Percentiles rank a stretch among this genome's conserved stretches.
These are phyloP conservation scores for Apiotrichum montevideense DNA, from an alignment of 1,284 basidiomycete species.

Conservation along the genomic window DNA sequence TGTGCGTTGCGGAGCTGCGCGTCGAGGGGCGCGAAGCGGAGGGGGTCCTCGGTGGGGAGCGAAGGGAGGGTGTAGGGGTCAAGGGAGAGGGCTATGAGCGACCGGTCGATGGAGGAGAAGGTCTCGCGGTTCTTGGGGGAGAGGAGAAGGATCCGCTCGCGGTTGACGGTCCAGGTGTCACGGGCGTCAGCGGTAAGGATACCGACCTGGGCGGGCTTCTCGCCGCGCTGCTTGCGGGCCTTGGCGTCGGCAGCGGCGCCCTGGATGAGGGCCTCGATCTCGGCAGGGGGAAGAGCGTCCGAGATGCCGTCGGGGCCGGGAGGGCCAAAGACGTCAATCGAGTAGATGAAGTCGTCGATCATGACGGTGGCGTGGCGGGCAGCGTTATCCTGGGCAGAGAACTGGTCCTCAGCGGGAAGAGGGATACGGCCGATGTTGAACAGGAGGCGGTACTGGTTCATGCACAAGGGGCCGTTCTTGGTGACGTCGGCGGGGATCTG, in stretches of 20 bases:
- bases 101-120: constrained; percentile 61
- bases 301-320: constrained; percentile 44
- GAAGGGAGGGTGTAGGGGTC: constrained; percentile 51
- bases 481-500: constrained; percentile 54
- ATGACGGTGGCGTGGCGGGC: constrained; percentile 65
- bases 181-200: constrained; percentile 73
- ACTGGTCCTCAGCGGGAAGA: constrained; percentile 57
- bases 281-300: constrained; percentile 46
- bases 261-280: constrained; percentile 63
- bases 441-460: constrained; percentile 57
- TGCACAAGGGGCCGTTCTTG: constrained; percentile 53
- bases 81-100: constrained; percentile 65
- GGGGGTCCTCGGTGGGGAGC: constrained; percentile 47
- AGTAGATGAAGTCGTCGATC: constrained; percentile 75
- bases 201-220: constrained; percentile 59
- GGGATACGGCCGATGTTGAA: constrained; percentile 76
- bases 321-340: constrained; percentile 59
- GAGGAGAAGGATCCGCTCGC: constrained; percentile 62
- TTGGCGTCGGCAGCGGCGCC: constrained; percentile 66
- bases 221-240: constrained; percentile 53
- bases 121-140: constrained; percentile 60
- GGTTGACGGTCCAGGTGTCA: constrained; percentile 76
- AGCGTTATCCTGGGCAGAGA: constrained; percentile 54
- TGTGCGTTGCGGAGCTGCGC: constrained; percentile 73
- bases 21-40: constrained; percentile 55